phyloP scores from a whole-genome alignment of 345 rosid genomes.

The Boechera retrofracta region DNA sequence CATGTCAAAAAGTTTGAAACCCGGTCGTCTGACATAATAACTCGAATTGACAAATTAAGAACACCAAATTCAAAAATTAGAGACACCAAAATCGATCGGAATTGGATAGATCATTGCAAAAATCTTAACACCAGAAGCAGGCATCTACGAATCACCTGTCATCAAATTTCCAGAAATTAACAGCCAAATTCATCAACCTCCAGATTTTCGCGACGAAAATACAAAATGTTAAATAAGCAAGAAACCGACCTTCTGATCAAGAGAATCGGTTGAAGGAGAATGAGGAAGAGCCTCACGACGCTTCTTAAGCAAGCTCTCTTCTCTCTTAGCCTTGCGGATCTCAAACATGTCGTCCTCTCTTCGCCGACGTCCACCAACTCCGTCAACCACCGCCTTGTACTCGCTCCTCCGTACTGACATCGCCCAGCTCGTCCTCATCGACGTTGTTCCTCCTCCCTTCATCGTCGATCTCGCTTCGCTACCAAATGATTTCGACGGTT shows the following conservation, averaged over 20 bases:
- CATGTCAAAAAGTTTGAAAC: background rate
- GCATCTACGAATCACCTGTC: background rate
- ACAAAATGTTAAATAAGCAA: background rate
- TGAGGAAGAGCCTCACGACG: constrained; percentile 44
- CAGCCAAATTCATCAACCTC: constrained; percentile 11
- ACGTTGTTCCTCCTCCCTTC: constrained; percentile 26
- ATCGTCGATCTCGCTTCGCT: constrained; percentile 19
- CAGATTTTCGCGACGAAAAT: constrained; percentile 5
- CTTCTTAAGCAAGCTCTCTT: constrained; percentile 47
- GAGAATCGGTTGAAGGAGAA: constrained; percentile 33
- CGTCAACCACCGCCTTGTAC: constrained; percentile 46
- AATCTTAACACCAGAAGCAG: constrained; percentile 25
- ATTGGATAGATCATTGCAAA: background rate
- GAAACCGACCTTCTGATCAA: constrained; percentile 43
- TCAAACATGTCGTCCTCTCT: constrained; percentile 46
- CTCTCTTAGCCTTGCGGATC: constrained; percentile 47
- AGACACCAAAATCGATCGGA: constrained; percentile 29
- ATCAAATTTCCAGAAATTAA: background rate
- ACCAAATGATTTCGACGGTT: constrained; percentile 27
- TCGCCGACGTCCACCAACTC: constrained; percentile 40
- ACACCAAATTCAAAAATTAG: constrained; percentile 21
- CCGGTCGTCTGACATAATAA: background rate
- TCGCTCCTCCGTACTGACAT: constrained; percentile 44
- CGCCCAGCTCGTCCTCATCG: constrained; percentile 34
- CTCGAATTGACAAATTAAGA: constrained; percentile 1